Conservation (phyloP, 108 stramenopile genomes). For the Cyclotella sp. region DNA sequence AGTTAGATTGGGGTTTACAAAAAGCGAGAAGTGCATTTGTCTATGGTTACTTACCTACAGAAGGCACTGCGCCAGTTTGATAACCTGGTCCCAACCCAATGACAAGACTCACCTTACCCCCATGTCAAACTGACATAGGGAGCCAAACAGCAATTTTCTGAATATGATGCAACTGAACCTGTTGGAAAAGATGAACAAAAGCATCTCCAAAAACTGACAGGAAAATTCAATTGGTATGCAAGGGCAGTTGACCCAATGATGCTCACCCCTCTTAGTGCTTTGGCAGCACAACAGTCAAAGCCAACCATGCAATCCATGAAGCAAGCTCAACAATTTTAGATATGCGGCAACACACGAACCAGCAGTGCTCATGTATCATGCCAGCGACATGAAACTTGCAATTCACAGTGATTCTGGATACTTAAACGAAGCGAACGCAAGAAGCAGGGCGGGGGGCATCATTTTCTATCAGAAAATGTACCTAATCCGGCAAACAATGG, state of each 20-base stretch:
- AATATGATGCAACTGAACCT: not conserved
- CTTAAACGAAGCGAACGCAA: not conserved
- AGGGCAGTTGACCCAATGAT: no score
- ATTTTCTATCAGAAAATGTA: slow-evolving; percentile 15
- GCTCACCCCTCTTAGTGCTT: not conserved
- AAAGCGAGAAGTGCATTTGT: slow-evolving; percentile 36
- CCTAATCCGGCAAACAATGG: slow-evolving; percentile 18
- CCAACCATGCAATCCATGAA: slow-evolving; percentile 16
- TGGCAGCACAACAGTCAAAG: not conserved
- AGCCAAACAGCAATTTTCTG: slow-evolving; percentile 39
- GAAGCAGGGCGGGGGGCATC: slow-evolving; percentile 45
- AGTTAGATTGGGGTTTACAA: slow-evolving; percentile 57
- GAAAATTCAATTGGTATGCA: slow-evolving; percentile 50
- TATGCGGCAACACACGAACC: slow-evolving; percentile 57
- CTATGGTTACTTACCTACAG: slow-evolving; percentile 60
- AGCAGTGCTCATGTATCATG: slow-evolving; percentile 34
- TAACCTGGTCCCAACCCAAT: slow-evolving; percentile 35
- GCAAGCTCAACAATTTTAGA: slow-evolving; percentile 42
- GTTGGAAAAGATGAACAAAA: slow-evolving; percentile 18
- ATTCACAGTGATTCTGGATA: not conserved
- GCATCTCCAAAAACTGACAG: slow-evolving; percentile 41
- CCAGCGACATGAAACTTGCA: slow-evolving; percentile 32
- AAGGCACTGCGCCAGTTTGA: slow-evolving; percentile 43
- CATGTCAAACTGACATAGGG: slow-evolving; percentile 47
- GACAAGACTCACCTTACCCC: slow-evolving; percentile 50